Base-by-base conservation (phyloP, 2,329 filamentous ascomycete genomes). In the Microsporum audouinii region DNA sequence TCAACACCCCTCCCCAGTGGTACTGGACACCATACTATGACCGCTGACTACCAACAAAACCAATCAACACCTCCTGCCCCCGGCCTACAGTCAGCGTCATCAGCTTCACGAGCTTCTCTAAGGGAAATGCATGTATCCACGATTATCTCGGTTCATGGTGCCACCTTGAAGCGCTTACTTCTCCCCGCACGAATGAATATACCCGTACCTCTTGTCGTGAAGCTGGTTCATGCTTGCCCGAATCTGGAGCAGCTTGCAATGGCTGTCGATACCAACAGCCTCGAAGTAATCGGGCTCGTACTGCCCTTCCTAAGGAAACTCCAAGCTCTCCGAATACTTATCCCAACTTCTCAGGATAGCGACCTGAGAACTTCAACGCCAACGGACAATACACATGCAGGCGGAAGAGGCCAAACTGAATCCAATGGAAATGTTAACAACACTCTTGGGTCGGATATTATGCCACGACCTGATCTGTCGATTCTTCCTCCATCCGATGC, bases 201-300 rank as follows among this genome's bases (percentile, higher is more conserved):
- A 2, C 76, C 77, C 14, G 72, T 76, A 2, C 69, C 74, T 1
- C 73, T 79, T 3, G 71, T 85, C 6, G 76, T 75, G 36, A 76
- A 77, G 5, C 71, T 85, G 5, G 79, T 82, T 36, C 77, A 79
- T 57, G 71, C 71, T 7, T 83, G 82, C 62, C 82, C 83, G 0
- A 77, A 84, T 59, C 72, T 86, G 12, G 82, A 84, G 63, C 82
- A 86, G 65, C 72, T 86, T 0, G 82, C 77, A 31, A 71, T 84
- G 27, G 77, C 80, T 5, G 73, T 80, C 14, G 72, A 78, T 8
- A 64, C 73, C 14, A 68, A 69, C 39, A 72, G 71, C 64, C 68
- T 77, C 66, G 72, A 78, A 8, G 70, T 72, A 10, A 59, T 76
- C 23, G 66, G 69, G 5, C 64, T 76, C 53, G 66, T 77, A 8